Evolutionary conservation across 2,329 filamentous ascomycete species (phyloP), one percentile per base, ranked within the genome.

Genomic region (Aureobasidium sp.): DNA sequence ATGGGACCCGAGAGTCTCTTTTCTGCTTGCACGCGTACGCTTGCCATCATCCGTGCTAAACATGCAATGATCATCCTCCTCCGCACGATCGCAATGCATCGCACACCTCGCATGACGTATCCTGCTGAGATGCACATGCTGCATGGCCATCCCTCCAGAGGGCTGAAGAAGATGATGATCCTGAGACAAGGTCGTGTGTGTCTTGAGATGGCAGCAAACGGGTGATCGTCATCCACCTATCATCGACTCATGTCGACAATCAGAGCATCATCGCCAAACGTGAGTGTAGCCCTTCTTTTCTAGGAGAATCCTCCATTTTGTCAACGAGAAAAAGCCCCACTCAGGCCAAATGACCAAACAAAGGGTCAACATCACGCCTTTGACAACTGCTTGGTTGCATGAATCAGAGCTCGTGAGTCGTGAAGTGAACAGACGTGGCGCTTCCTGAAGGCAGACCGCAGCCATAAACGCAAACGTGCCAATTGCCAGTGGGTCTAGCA

Each of bases 1-100:
- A 59, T 59, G 55, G 55, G 22, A n/a, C 25, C 42, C 55, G 55
- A 48, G 55, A 59, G 55, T 48, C 55, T 59, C 41, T 57, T 55
- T 55, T 27, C 42, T 48, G 41, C 31, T 59, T n/a, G 55, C 55
- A 59, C 55, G 55, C 55, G 55, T 48, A 48, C 20, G 42, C 55
- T 59, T 48, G 55, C 44, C 55, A 59, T 47, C 14, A 37, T 45
- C 27, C 53, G 39, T 44, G 31, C 22, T n/a, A 14, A 48, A 48
- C 25, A 48, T 31, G 45, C 45, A 48, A 31, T 22, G 39, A 36
- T 44, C 25, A 36, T 31, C 27, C 17, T 45, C 39, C n/a, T 15
- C 34, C 27, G 53, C 39, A 45, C 53, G 53, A 57, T 57, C 53
- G 31, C 31, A 34, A 34, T 34, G 31, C 31, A 34, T 34, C 31